These are phyloP conservation scores for Neurospora sp. DNA, from an alignment of 2,329 filamentous ascomycete genomes.

Conservation along the genomic window DNA sequence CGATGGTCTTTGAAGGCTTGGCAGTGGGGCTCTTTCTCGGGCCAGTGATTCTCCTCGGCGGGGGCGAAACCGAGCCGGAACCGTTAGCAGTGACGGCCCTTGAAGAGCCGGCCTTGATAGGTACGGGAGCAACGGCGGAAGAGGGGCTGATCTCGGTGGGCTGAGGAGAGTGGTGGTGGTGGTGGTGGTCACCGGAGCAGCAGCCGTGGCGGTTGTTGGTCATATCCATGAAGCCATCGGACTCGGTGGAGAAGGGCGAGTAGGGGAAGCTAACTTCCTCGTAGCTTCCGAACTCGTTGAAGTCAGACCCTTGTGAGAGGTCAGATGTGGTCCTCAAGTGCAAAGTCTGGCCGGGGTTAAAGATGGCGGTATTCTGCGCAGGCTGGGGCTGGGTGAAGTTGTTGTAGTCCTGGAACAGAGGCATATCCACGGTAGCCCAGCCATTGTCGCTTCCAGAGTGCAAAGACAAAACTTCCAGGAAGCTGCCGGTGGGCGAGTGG, in stretches of 20 bases:
- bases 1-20: conserved; percentile 76
- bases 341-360: conserved; percentile 84
- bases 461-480: conserved; percentile 78
- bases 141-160: conserved; percentile 56
- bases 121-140: conserved; percentile 56
- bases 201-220: conserved; percentile 46
- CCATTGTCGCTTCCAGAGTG: conserved; percentile 75
- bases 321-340: conserved; percentile 83
- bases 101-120: conserved; percentile 54
- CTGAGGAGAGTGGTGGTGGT: conserved; percentile 30
- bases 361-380: conserved; percentile 57
- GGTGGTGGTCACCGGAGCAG: conserved; percentile 44
- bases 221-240: conserved; percentile 61
- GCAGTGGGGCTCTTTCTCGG: conserved; percentile 68
- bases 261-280: conserved; percentile 70
- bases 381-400: conserved; percentile 52
- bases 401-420: conserved; percentile 56
- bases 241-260: conserved; percentile 74
- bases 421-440: conserved; percentile 71
- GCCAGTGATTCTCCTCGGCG: conserved; percentile 57
- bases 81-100: conserved; percentile 52
- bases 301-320: conserved; percentile 61
- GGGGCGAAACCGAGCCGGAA: conserved; percentile 52
- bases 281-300: conserved; percentile 64
- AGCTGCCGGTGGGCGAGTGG: conserved; percentile 68